A percentile compares a stretch with the other conserved stretches of the same genome.
Conservation (phyloP, 2,329 filamentous ascomycete species). For the Sphaerostilbella broomeana region DNA sequence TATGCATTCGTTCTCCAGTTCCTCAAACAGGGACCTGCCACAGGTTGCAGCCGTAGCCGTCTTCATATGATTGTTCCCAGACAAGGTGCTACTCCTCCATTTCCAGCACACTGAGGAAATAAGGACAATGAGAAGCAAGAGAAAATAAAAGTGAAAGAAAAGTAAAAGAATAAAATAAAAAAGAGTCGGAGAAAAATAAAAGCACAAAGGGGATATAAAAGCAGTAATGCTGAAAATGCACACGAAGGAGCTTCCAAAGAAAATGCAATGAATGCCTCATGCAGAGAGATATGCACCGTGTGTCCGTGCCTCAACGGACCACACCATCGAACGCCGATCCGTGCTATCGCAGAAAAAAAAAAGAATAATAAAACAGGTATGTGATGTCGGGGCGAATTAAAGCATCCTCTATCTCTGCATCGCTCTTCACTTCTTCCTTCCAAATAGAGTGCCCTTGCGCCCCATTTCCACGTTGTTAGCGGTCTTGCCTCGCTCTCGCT, state of each 20-base stretch:
- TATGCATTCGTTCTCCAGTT: slow-evolving; percentile 10
- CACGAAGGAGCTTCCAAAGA: background rate
- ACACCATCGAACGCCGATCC: slow-evolving; percentile 6
- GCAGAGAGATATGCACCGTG: slow-evolving; percentile 9
- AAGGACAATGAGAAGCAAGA: slow-evolving; percentile 4
- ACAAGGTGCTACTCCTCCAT: slow-evolving; percentile 6
- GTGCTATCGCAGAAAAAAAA: slow-evolving; percentile 7
- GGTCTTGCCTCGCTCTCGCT: slow-evolving; percentile 21
- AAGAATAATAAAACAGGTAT: slow-evolving; percentile 7
- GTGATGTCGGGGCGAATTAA: slow-evolving; percentile 11
- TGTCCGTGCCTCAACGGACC: slow-evolving; percentile 2
- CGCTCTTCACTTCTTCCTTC: slow-evolving; percentile 26
- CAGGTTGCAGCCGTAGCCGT: slow-evolving; percentile 16
- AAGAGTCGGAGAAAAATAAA: slow-evolving; percentile 5
- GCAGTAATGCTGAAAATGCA: slow-evolving; percentile 1
- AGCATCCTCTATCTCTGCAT: background rate
- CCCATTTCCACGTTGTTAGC: slow-evolving; percentile 25
- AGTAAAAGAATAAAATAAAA: slow-evolving; percentile 12
- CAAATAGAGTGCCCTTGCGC: slow-evolving; percentile 37
- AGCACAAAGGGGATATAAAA: slow-evolving; percentile 3
- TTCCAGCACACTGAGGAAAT: background rate
- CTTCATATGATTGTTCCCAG: slow-evolving; percentile 14
- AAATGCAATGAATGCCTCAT: slow-evolving; percentile 7
- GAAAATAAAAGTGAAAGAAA: slow-evolving; percentile 1
- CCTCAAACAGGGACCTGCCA: slow-evolving; percentile 10